Conservation (phyloP, 2,329 filamentous ascomycete species). For the Pseudogymnoascus sp. region DNA sequence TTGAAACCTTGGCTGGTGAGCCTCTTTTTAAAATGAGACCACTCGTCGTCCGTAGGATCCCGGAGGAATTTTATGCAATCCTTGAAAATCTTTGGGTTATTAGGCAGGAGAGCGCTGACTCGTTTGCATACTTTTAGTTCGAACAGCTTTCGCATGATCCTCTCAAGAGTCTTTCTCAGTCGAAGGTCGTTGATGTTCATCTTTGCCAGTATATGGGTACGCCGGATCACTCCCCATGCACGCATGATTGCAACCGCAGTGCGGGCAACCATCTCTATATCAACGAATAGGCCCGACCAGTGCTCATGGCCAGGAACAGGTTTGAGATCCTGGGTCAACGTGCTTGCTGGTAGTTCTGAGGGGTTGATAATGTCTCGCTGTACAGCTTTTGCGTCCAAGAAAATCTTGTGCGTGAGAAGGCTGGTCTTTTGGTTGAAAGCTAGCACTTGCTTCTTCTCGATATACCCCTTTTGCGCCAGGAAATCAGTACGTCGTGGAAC, state of each 20-base stretch:
- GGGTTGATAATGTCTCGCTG: conserved; percentile 21
- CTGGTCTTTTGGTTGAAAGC: conserved; percentile 53
- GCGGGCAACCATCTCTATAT: conserved; percentile 49
- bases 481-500: conserved; percentile 54
- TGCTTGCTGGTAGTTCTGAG: conserved; percentile 12
- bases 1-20: conserved; percentile 27
- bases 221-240: conserved; percentile 50
- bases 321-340: conserved; percentile 39
- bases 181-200: conserved; percentile 46
- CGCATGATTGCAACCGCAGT: conserved; percentile 50
- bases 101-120: conserved; percentile 44
- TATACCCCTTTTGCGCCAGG: conserved; percentile 52
- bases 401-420: conserved; percentile 52
- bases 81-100: conserved; percentile 46
- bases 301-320: conserved; percentile 48
- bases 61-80: conserved; percentile 53
- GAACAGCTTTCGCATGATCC: conserved; percentile 50
- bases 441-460: conserved; percentile 52
- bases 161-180: conserved; percentile 53
- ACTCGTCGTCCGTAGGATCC: conserved; percentile 49
- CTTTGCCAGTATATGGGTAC: conserved; percentile 50
- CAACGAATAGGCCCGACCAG: conserved; percentile 52
- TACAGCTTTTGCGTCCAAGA: conserved; percentile 31
- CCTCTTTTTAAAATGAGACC: conserved; percentile 44
- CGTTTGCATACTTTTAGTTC: conserved; percentile 48